phyloP scores from a whole-genome alignment of 306 rosid species.

The Nissolia schottii region DNA sequence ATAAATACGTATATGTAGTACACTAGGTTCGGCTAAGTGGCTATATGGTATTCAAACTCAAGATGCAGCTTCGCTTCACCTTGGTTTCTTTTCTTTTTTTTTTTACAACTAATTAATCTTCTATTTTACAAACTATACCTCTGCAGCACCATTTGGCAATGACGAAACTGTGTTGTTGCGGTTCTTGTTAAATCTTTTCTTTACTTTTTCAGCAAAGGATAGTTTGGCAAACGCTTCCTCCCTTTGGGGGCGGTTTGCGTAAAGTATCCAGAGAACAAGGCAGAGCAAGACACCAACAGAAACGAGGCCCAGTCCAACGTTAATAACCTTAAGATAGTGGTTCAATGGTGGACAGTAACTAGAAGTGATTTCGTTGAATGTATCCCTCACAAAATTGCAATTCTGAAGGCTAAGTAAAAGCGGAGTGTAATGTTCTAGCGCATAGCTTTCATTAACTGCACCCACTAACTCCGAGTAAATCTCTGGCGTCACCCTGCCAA shows the following conservation, averaged over 20 bases:
- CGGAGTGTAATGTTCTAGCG: constrained; percentile 81
- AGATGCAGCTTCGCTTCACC: constrained; percentile 69
- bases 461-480: constrained; percentile 58
- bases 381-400: constrained; percentile 82
- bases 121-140: constrained; percentile 28
- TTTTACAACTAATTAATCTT: not conserved
- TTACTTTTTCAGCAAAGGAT: constrained; percentile 32
- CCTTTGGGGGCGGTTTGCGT: constrained; percentile 88
- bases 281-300: constrained; percentile 81
- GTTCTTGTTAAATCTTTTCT: constrained; percentile 21
- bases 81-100: constrained; percentile 23
- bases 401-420: constrained; percentile 68
- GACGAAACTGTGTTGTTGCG: constrained; percentile 23
- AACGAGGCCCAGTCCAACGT: constrained; percentile 66
- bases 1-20: not conserved
- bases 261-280: constrained; percentile 80
- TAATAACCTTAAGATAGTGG: constrained; percentile 61
- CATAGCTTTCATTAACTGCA: constrained; percentile 77
- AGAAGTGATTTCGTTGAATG: constrained; percentile 67
- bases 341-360: constrained; percentile 64
- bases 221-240: constrained; percentile 70
- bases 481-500: constrained; percentile 70
- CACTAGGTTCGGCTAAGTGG: not conserved
- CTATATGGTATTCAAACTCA: constrained; percentile 25
- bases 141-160: constrained; percentile 20